Conservation (phyloP, 257 asterid genomes). For the Ocimum tenuiflorum region DNA sequence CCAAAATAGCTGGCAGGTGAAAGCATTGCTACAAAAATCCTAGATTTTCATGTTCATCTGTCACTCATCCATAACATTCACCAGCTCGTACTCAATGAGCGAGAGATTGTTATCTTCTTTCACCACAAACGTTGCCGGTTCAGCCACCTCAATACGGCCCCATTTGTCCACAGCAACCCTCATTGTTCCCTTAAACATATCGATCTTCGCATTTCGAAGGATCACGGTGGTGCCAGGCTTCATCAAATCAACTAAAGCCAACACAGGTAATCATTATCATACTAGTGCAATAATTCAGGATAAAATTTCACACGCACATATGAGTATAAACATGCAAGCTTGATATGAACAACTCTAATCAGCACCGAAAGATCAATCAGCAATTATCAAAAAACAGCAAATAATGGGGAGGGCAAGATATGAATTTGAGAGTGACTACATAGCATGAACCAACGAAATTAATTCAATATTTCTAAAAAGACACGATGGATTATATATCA, state of each 20-base stretch:
- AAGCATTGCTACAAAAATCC: constrained; percentile 3
- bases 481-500: no score
- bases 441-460: no score
- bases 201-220: constrained; percentile 63
- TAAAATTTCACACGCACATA: no score
- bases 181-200: constrained; percentile 63
- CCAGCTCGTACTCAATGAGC: constrained; percentile 58
- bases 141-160: constrained; percentile 59
- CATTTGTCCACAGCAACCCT: constrained; percentile 70
- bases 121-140: constrained; percentile 45
- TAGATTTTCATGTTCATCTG: constrained; percentile 15
- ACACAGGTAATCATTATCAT: background rate
- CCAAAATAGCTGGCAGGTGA: constrained; percentile 8
- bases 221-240: constrained; percentile 42
- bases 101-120: constrained; percentile 64
- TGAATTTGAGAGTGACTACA: no score
- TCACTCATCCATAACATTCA: constrained; percentile 33
- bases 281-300: background rate
- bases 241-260: constrained; percentile 52
- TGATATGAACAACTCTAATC: no score
- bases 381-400: no score
- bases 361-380: no score
- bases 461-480: no score
- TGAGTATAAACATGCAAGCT: background rate
- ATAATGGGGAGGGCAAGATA: no score